A percentile compares a stretch with the other conserved stretches of the same genome.
Conservation (phyloP, 2,329 filamentous ascomycete genomes). For the Sclerotinia nivalis region DNA sequence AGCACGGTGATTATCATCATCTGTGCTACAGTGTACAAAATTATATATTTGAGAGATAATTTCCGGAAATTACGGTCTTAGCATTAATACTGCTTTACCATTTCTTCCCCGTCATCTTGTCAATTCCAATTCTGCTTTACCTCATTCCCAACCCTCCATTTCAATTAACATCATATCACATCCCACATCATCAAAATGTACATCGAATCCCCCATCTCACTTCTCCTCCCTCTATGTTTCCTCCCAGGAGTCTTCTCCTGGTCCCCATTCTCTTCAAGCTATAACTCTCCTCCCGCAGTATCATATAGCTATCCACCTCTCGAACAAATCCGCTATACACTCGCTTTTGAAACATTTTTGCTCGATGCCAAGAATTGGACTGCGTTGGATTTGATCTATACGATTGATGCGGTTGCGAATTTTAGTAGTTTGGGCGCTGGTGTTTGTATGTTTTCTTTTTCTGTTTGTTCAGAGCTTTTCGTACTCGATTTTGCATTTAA, state of each 20-base stretch:
- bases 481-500: neutral
- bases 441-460: slow-evolving; percentile 13
- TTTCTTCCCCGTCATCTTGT: neutral
- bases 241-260: slow-evolving; percentile 9
- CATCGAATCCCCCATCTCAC: neutral
- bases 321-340: slow-evolving; percentile 22
- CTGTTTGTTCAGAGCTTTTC: neutral
- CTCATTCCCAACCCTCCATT: neutral
- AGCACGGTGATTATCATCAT: neutral
- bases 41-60: neutral
- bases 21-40: neutral
- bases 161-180: neutral
- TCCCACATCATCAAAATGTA: neutral
- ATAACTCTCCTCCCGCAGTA: neutral
- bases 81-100: neutral
- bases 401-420: slow-evolving; percentile 13
- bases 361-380: slow-evolving; percentile 18
- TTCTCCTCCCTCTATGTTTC: neutral
- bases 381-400: slow-evolving; percentile 3
- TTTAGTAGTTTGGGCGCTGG: slow-evolving; percentile 14
- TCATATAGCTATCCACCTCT: slow-evolving; percentile 12
- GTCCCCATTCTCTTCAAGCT: neutral
- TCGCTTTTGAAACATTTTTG: slow-evolving; percentile 13
- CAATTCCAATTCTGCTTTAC: neutral
- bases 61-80: neutral